Evolutionary conservation across 164 flowering plant genomes (phyloP).

Genomic region (Saururus chinensis): DNA sequence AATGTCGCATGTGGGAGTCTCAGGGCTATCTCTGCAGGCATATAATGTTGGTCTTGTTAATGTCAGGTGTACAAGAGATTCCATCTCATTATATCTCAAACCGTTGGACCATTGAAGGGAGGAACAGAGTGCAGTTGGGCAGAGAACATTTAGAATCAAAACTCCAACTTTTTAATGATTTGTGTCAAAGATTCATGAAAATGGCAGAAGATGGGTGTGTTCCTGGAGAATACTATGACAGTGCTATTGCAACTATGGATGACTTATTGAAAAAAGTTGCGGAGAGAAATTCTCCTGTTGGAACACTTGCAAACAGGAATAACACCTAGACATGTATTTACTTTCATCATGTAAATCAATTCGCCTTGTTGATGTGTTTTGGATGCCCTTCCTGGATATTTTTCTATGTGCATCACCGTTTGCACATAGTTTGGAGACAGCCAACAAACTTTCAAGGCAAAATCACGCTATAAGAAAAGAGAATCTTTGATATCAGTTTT

Average conservation of each 20-base stretch:
- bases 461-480: too few species aligned
- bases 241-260: not conserved
- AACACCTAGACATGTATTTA: too few species aligned
- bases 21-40: slow-evolving; percentile 79
- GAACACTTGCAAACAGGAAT: too few species aligned
- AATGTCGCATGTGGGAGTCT: slow-evolving; percentile 81
- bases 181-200: slow-evolving; percentile 1
- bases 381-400: too few species aligned
- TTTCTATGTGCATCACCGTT: too few species aligned
- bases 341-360: too few species aligned
- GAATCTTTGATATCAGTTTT: too few species aligned
- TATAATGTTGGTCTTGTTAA: slow-evolving; percentile 67
- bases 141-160: not conserved
- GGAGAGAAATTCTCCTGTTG: not conserved
- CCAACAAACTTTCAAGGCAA: too few species aligned
- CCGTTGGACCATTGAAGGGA: slow-evolving; percentile 43
- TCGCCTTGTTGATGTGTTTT: too few species aligned
- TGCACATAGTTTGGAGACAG: too few species aligned
- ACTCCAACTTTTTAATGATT: not conserved
- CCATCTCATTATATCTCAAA: slow-evolving; percentile 59
- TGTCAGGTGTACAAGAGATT: slow-evolving; percentile 50
- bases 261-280: not conserved
- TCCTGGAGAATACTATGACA: not conserved
- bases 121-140: not conserved
- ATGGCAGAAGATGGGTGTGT: not conserved